Evolutionary conservation across 139 green algal genomes (phyloP).

Genomic region (Pseudopediastrum boryanum): DNA sequence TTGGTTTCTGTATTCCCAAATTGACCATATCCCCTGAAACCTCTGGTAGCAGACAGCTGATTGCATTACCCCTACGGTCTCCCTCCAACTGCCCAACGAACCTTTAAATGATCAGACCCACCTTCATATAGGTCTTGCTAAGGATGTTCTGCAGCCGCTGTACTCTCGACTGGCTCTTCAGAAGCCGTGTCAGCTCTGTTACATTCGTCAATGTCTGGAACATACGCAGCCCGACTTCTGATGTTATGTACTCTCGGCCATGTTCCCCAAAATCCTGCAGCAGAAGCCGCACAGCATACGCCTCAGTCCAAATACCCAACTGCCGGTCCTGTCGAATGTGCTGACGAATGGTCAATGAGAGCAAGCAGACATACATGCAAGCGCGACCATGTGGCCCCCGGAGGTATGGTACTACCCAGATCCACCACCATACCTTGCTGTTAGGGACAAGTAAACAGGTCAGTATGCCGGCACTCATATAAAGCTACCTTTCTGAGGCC

Average conservation of each 20-base stretch:
- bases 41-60: no score
- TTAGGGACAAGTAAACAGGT: neutral
- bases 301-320: neutral
- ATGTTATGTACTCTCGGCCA: constrained; percentile 87
- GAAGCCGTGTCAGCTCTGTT: neutral
- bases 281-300: no score
- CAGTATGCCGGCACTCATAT: no score
- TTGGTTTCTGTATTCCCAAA: no score
- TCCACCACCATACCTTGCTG: neutral
- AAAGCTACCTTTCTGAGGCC: no score
- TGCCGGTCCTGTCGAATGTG: neutral
- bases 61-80: no score
- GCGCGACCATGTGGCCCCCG: neutral
- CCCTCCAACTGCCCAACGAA: no score
- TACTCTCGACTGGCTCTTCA: neutral
- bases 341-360: neutral
- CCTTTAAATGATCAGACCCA: constrained; percentile 30
- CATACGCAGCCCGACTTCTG: constrained; percentile 82
- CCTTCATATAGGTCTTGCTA: constrained; percentile 62
- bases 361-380: neutral
- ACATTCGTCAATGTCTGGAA: constrained; percentile 67
- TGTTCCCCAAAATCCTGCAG: constrained; percentile 93
- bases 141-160: constrained; percentile 45
- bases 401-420: no score
- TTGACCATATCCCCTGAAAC: no score